Conservation (phyloP, 2,329 filamentous ascomycete genomes). For the Geosmithia morbida region DNA sequence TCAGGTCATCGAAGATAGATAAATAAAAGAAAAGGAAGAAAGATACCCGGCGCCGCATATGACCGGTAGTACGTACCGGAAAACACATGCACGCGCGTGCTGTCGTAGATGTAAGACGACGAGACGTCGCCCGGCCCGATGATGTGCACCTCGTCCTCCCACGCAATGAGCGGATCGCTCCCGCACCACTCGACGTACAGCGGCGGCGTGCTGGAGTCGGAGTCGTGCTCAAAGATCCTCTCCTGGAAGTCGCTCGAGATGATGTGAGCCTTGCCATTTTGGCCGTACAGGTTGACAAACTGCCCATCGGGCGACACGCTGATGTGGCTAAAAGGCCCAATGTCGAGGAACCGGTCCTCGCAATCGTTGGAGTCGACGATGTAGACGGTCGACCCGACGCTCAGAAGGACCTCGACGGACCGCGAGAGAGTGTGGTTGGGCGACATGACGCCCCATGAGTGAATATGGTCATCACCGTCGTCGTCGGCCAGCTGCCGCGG, state of each 20-base stretch:
- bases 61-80: slow-evolving; percentile 64
- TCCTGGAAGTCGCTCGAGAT: slow-evolving; percentile 93
- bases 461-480: slow-evolving; percentile 54
- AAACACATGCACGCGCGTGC: slow-evolving; percentile 73
- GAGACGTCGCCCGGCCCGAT: slow-evolving; percentile 73
- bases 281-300: slow-evolving; percentile 76
- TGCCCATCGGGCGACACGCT: slow-evolving; percentile 83
- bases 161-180: slow-evolving; percentile 85
- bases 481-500: slow-evolving; percentile 22
- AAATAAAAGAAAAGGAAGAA: too few relatives aligned
- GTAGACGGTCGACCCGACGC: slow-evolving; percentile 71
- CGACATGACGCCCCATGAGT: slow-evolving; percentile 81
- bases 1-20: too few relatives aligned
- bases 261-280: slow-evolving; percentile 75
- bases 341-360: slow-evolving; percentile 80
- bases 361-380: slow-evolving; percentile 80
- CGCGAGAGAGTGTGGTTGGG: slow-evolving; percentile 80
- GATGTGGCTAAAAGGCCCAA: slow-evolving; percentile 84
- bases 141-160: slow-evolving; percentile 95
- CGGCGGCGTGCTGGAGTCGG: slow-evolving; percentile 69
- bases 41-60: too few relatives aligned
- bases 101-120: slow-evolving; percentile 75
- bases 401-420: slow-evolving; percentile 83
- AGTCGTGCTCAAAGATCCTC: slow-evolving; percentile 82
- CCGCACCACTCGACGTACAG: slow-evolving; percentile 93